Base-by-base conservation (phyloP, 116 monocot genomes). In the Papilionanthe hybrid region DNA sequence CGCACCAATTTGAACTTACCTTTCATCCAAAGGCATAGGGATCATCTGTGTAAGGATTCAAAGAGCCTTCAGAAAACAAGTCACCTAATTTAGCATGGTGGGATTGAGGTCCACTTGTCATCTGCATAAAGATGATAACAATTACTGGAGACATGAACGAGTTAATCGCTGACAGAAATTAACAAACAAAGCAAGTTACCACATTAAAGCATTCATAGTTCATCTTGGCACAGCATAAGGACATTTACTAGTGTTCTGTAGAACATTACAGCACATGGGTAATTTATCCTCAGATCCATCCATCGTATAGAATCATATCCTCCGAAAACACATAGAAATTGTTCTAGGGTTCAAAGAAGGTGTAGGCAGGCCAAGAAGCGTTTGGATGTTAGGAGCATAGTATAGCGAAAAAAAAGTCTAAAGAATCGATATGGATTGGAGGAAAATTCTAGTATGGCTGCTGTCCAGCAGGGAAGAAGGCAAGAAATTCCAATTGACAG, bases 11-110 rank as follows among this genome's bases (percentile, higher is more conserved):
- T 12, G 13, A 9, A n/a, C 50, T 79, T 85, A 86, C 89, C 95
- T 87, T 77, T 89, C 75, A 96, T 65, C 91, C 93, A 83, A 99
- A 99, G 82, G 98, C 98, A 78, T 99, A 99, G 75, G 98, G 98
- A 86, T 99, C 98, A 74, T 99, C 95, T 10, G 80, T 63, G 58
- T 99, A 99, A 55, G 98, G 98, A 83, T 99, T 99, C 79, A 99
- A 87, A 48, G 95, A 94, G 29, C 95, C 94, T 85, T 99, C 98
- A 5, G 93, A 91, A 84, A 95, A 95, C 78, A 99, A 83, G 76
- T 99, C 98, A 42, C 95, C 95, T 43, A 99, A 87, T 76, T 84
- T 88, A 43, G 89, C 82, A 48, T 89, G 82, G 30, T 77, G 83
- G 37, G 86, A 75, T 69, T 80, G 83, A 55, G 85, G 25, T 55